Base-by-base conservation (phyloP, 2,329 filamentous ascomycete species). In the Aspergillus sp. region DNA sequence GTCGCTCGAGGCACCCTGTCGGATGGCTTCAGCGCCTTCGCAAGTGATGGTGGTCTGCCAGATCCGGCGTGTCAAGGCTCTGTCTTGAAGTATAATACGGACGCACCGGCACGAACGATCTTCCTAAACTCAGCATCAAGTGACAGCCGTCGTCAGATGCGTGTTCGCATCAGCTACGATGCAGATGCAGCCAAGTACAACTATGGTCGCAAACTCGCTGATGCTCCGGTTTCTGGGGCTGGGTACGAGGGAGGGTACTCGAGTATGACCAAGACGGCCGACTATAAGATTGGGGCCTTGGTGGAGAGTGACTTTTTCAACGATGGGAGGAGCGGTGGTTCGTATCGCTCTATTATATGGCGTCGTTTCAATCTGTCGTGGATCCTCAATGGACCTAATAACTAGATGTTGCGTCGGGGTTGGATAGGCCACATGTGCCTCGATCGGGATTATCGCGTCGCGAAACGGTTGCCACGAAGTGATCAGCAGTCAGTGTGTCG, bases 361-460 rank as follows among this genome's bases (percentile, higher is more conserved):
- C 26, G 51, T 20, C 36, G 51, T 3, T 53, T 53, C 22, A 53
- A 53, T 47, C 47, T 53, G 17, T 44, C 51, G 14, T 53, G 51
- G 47, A 47, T 53, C 16, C 36, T 53, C 17, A 50, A 53, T 47
- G 47, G 51, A 10, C 47, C 51, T 5, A 50, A 47, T 33, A 53
- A 53, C 32, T 49, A 26, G n/a, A 3, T 26, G 14, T n/a, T n/a
- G 35, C 11, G 2, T 3, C 5, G 35, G 14, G 14, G 22, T 3
- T 22, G 5, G 22, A 22, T 7, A 22, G 22, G 22, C 22, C 22
- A 22, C 26, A 30, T 30, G 22, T 30, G 9, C 26, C 26, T 30
- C 7, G 26, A 30, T 11, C 26, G 10, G 26, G 8, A 30, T 9
- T 3, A 8, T 30, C 10, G 26, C 26, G 26, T 30, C 10, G 26